Evolutionary conservation across 2,329 filamentous ascomycete species (phyloP).

Genomic region (Exophiala sideris): DNA sequence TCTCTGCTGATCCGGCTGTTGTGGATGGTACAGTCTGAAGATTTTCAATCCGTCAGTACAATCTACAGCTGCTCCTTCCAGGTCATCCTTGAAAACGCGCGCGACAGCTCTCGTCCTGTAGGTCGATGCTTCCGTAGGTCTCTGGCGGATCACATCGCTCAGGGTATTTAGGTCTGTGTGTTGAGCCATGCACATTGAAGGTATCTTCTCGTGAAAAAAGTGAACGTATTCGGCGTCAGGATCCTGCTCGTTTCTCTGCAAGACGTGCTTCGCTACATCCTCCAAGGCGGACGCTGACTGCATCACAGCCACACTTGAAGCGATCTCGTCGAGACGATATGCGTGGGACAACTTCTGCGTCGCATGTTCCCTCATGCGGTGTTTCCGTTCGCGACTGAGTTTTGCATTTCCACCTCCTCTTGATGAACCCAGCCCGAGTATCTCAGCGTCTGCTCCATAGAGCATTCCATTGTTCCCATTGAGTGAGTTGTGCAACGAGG

Average conservation of each 20-base stretch:
- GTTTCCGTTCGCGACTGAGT: slow-evolving; percentile 71
- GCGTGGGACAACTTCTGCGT: slow-evolving; percentile 73
- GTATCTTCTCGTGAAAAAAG: slow-evolving; percentile 89
- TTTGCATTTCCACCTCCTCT: slow-evolving; percentile 58
- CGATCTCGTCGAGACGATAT: slow-evolving; percentile 78
- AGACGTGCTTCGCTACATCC: slow-evolving; percentile 68
- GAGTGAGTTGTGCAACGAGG: slow-evolving; percentile 56
- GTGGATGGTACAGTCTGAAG: slow-evolving; percentile 52
- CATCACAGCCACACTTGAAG: slow-evolving; percentile 79
- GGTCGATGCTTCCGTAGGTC: slow-evolving; percentile 63
- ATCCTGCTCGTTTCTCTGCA: slow-evolving; percentile 66
- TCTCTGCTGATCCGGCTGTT: slow-evolving; percentile 52
- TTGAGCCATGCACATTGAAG: slow-evolving; percentile 68
- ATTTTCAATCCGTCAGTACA: slow-evolving; percentile 63
- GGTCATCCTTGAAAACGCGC: slow-evolving; percentile 72
- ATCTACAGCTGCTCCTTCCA: slow-evolving; percentile 65
- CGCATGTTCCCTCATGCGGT: slow-evolving; percentile 76
- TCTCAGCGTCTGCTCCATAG: slow-evolving; percentile 47
- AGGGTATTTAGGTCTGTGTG: slow-evolving; percentile 66
- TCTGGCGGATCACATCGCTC: slow-evolving; percentile 63
- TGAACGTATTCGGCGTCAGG: slow-evolving; percentile 81
- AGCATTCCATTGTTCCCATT: slow-evolving; percentile 52
- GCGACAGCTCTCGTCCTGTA: slow-evolving; percentile 72
- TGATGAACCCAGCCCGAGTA: slow-evolving; percentile 56
- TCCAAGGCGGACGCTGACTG: slow-evolving; percentile 74